Conservation (phyloP, 1,284 basidiomycete genomes). For the Moniliophthora roreri region DNA sequence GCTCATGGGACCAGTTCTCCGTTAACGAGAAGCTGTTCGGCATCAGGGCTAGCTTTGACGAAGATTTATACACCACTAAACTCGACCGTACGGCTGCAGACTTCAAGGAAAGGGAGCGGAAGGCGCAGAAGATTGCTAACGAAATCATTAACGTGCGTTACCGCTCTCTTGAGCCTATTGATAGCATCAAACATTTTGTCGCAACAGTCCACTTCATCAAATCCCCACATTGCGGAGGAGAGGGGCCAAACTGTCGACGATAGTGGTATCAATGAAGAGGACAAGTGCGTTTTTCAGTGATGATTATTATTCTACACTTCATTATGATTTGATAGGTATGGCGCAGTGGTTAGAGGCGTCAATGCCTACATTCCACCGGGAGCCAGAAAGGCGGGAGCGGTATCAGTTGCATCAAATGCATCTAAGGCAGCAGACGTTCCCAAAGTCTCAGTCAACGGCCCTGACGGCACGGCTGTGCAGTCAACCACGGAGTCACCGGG, state of each 20-base stretch:
- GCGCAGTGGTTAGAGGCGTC: slow-evolving; percentile 85
- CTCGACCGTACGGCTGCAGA: slow-evolving; percentile 84
- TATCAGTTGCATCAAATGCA: slow-evolving; percentile 31
- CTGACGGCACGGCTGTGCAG: slow-evolving; percentile 52
- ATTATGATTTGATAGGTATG: slow-evolving; percentile 61
- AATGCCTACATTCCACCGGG: slow-evolving; percentile 94
- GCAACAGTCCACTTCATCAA: slow-evolving; percentile 61
- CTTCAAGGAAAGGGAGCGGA: slow-evolving; percentile 86
- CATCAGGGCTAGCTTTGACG: slow-evolving; percentile 89
- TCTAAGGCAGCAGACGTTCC: slow-evolving; percentile 52
- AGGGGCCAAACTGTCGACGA: slow-evolving; percentile 76
- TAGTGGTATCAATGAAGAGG: slow-evolving; percentile 87
- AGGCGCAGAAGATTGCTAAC: slow-evolving; percentile 86
- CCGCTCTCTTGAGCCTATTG: slow-evolving; percentile 5
- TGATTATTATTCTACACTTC: slow-evolving; percentile 12
- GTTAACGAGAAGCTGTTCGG: slow-evolving; percentile 94
- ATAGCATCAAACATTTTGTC: slow-evolving; percentile 3
- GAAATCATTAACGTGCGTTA: slow-evolving; percentile 83
- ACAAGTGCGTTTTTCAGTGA: slow-evolving; percentile 64
- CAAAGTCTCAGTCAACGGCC: slow-evolving; percentile 70
- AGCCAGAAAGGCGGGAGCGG: slow-evolving; percentile 52
- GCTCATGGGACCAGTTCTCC: slow-evolving; percentile 94
- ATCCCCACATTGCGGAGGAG: slow-evolving; percentile 91
- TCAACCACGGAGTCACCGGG: slow-evolving; percentile 37
- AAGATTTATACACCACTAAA: slow-evolving; percentile 95